Percentiles rank a stretch among this genome's conserved stretches.
These are phyloP conservation scores for Flaveria robusta DNA, from an alignment of 129 eudicot genomes.

Conservation along the genomic window DNA sequence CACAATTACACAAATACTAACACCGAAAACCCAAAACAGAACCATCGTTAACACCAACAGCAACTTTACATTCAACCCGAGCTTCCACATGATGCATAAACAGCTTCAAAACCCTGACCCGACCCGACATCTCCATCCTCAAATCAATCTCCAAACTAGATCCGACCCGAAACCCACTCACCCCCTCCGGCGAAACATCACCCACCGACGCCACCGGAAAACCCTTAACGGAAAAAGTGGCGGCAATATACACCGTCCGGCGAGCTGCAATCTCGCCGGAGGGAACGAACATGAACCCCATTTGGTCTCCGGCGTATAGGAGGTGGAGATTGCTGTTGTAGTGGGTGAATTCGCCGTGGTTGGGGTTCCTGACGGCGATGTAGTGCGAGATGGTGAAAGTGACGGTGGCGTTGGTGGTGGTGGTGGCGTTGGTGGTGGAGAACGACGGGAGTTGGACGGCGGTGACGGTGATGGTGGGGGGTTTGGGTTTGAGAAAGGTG, in stretches of 20 bases:
- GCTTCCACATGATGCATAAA: constrained; percentile 67
- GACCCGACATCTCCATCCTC: constrained; percentile 74
- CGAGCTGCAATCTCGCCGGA: constrained; percentile 73
- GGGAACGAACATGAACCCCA: constrained; percentile 83
- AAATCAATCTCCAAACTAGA: constrained; percentile 65
- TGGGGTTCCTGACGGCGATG: constrained; percentile 76
- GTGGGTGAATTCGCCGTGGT: constrained; percentile 75
- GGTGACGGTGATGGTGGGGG: constrained; percentile 57
- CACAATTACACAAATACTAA: constrained; percentile 16
- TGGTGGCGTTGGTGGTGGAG: constrained; percentile 8
- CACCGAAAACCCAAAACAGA: constrained; percentile 79
- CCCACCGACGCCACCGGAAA: constrained; percentile 58
- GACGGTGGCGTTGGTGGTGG: constrained; percentile 62
- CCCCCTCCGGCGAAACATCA: constrained; percentile 38
- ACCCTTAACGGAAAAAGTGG: constrained; percentile 60
- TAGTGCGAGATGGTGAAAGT: constrained; percentile 82
- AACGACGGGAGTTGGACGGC: constrained; percentile 79
- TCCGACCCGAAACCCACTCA: constrained; percentile 49
- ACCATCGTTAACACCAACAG: constrained; percentile 54
- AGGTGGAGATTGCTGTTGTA: constrained; percentile 81
- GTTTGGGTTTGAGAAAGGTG: constrained; percentile 73
- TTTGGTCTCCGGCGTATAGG: constrained; percentile 53
- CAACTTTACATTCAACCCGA: constrained; percentile 50
- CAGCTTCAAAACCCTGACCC: constrained; percentile 62
- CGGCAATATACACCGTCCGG: constrained; percentile 61